Conservation (phyloP, 371 early-diverging fungal species). For the Rhizomucor pusillus region DNA sequence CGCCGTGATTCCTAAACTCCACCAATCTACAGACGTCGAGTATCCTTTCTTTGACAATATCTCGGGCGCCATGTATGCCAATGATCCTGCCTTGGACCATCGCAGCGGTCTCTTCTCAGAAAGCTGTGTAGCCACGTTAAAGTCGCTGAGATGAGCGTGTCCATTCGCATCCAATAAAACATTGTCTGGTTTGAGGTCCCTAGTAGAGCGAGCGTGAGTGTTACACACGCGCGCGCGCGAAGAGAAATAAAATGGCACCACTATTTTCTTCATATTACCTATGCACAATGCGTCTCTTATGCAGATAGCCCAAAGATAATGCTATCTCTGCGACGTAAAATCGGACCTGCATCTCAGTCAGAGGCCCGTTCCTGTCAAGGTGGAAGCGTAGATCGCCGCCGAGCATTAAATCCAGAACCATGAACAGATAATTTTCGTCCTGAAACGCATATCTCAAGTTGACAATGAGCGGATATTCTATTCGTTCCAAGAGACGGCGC, state of each 20-base stretch:
- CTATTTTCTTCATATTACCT: constrained; percentile 28
- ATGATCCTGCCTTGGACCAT: constrained; percentile 62
- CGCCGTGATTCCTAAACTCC: constrained; percentile 82
- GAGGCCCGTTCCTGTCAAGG: constrained; percentile 55
- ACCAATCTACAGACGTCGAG: constrained; percentile 77
- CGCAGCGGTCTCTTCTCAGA: constrained; percentile 52
- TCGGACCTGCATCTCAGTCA: constrained; percentile 71
- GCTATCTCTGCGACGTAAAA: constrained; percentile 79
- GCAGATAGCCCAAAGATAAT: constrained; percentile 68
- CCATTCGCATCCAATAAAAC: constrained; percentile 83
- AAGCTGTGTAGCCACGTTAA: constrained; percentile 75
- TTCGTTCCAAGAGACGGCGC: constrained; percentile 45
- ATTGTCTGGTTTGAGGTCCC: constrained; percentile 98
- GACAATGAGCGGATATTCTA: constrained; percentile 54
- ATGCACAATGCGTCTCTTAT: constrained; percentile 57
- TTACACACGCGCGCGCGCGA: too few species aligned
- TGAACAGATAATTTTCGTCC: constrained; percentile 76
- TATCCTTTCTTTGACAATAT: constrained; percentile 67
- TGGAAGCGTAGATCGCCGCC: constrained; percentile 89
- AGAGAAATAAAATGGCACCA: constrained; percentile 2
- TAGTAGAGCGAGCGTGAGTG: too few species aligned
- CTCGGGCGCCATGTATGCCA: constrained; percentile 80
- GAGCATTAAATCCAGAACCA: constrained; percentile 77
- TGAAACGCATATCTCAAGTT: constrained; percentile 79
- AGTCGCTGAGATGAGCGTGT: constrained; percentile 85